These are phyloP conservation scores for Taiozyma sp. DNA, from an alignment of 1,139 yeast species.

Conservation along the genomic window DNA sequence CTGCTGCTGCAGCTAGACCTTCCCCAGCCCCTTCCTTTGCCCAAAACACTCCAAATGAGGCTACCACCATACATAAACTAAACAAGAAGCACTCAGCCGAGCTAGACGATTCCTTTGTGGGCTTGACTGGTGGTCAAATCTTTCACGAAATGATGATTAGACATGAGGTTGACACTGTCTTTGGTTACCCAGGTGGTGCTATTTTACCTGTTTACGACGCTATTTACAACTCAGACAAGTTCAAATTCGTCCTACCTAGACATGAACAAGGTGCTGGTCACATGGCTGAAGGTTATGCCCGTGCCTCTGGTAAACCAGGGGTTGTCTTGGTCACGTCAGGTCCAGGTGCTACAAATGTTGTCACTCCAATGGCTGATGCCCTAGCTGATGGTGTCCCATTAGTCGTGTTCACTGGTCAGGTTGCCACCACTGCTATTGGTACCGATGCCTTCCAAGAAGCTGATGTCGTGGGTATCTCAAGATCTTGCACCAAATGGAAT, in stretches of 20 bases:
- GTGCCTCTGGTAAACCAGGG: constrained; percentile 96
- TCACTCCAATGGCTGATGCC: constrained; percentile 98
- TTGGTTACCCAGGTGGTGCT: constrained; percentile 98
- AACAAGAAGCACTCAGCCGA: constrained; percentile 31
- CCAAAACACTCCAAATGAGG: constrained; percentile 10
- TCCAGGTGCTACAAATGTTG: constrained; percentile 97
- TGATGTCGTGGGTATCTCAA: constrained; percentile 92
- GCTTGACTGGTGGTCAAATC: constrained; percentile 95
- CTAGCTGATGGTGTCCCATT: constrained; percentile 95
- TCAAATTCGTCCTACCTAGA: constrained; percentile 87
- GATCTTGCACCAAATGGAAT: constrained; percentile 98
- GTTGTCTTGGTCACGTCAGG: constrained; percentile 97
- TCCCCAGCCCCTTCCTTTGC: constrained; percentile 25
- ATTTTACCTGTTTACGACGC: constrained; percentile 97
- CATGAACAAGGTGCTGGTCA: constrained; percentile 99
- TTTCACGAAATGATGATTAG: constrained; percentile 99
- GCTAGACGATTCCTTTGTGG: constrained; percentile 79
- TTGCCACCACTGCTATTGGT: constrained; percentile 91
- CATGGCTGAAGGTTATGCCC: constrained; percentile 99
- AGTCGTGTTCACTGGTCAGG: constrained; percentile 98
- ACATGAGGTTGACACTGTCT: constrained; percentile 90
- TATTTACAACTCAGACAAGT: constrained; percentile 83
- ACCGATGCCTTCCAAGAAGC: constrained; percentile 99
- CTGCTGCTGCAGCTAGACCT: constrained; percentile 17
- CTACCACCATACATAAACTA: constrained; percentile 1